Evolutionary conservation across 352 stramenopile species (phyloP).

Genomic region (Globisporangium echinulatum): DNA sequence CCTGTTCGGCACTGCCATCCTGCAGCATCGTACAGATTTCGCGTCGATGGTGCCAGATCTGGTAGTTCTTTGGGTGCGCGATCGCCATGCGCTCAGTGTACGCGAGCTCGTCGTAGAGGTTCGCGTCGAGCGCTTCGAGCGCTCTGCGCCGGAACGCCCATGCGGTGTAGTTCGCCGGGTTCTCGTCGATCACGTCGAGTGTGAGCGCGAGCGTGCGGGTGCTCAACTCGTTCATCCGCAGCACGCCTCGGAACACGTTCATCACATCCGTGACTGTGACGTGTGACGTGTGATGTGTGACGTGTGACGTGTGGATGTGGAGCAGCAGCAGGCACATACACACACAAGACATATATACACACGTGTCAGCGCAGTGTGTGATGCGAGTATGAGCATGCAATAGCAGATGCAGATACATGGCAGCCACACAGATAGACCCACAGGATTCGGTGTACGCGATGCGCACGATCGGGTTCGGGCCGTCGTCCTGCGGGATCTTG

Average conservation of each 20-base stretch:
- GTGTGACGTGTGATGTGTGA: constrained; percentile 20
- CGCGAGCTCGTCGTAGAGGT: constrained; percentile 60
- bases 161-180: constrained; percentile 98
- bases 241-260: constrained; percentile 93
- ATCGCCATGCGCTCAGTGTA: constrained; percentile 86
- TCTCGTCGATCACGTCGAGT: constrained; percentile 90
- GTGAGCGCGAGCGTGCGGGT: constrained; percentile 90
- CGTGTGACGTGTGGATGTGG: constrained; percentile 17
- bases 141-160: constrained; percentile 94
- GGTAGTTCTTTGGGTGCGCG: constrained; percentile 98
- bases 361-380: not conserved
- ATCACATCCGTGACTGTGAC: constrained; percentile 80
- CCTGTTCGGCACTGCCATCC: constrained; percentile 86
- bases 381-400: not conserved
- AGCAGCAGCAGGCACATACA: too few relatives aligned
- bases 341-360: not conserved
- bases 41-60: constrained; percentile 98
- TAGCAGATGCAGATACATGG: not conserved
- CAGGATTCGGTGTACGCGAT: constrained; percentile 71
- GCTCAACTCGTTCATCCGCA: constrained; percentile 87
- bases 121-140: constrained; percentile 72
- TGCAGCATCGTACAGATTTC: constrained; percentile 86
- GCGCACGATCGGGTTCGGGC: constrained; percentile 67
- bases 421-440: not conserved
- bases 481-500: constrained; percentile 81